phyloP scores from a whole-genome alignment of 179 eudicot species.

The Beta lomatogona region DNA sequence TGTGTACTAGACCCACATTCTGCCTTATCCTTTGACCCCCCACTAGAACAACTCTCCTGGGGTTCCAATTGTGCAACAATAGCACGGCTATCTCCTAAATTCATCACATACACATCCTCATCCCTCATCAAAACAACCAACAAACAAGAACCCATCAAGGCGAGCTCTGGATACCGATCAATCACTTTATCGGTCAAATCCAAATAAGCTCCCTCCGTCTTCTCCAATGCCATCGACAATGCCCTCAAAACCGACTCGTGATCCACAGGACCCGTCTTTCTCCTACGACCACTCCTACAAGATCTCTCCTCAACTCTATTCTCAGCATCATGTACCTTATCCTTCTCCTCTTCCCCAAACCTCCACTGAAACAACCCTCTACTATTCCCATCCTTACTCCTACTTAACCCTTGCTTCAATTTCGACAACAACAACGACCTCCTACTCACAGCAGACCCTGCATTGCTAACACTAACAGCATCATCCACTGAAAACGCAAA shows the following conservation, averaged over 20 bases:
- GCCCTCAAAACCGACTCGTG: constrained; percentile 79
- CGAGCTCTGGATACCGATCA: constrained; percentile 93
- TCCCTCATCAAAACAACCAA: constrained; percentile 89
- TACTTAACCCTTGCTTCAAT: constrained; percentile 72
- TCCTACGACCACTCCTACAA: constrained; percentile 45
- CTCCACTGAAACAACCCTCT: constrained; percentile 73
- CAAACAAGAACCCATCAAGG: constrained; percentile 97
- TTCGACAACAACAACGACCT: constrained; percentile 72
- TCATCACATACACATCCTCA: constrained; percentile 99
- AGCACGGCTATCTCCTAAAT: constrained; percentile 96
- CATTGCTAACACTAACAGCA: constrained; percentile 74
- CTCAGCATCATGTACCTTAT: constrained; percentile 44
- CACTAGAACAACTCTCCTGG: constrained; percentile 41
- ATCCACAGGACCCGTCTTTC: constrained; percentile 76
- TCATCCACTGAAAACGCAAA: constrained; percentile 96
- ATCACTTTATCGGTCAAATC: constrained; percentile 92
- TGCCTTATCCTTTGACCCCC: constrained; percentile 34
- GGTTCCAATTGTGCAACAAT: constrained; percentile 78
- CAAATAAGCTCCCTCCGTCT: constrained; percentile 73
- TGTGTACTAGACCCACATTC: constrained; percentile 46
- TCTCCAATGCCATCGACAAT: constrained; percentile 72
- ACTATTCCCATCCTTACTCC: constrained; percentile 56
- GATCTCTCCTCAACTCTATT: constrained; percentile 49
- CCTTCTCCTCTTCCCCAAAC: constrained; percentile 61
- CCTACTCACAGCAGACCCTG: constrained; percentile 57